Conservation (phyloP, 2,329 filamentous ascomycete species). For the Chrysoporthe deuterocubensis region DNA sequence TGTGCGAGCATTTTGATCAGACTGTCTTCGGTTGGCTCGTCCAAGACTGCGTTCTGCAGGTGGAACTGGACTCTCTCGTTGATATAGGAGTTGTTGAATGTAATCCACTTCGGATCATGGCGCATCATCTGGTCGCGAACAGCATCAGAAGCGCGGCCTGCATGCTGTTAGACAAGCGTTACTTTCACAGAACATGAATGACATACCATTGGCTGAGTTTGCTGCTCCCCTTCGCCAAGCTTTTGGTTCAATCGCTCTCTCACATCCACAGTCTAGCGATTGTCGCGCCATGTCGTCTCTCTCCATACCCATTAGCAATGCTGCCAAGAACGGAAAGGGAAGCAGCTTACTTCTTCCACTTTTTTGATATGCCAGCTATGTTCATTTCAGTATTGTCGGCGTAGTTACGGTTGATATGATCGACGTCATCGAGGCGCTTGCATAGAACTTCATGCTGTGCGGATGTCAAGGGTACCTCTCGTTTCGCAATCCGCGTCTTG, state of each 20-base stretch:
- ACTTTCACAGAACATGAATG: constrained; percentile 22
- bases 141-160: constrained; percentile 32
- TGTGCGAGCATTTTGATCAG: constrained; percentile 33
- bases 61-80: constrained; percentile 37
- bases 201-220: constrained; percentile 33
- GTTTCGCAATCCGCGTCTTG: too few species aligned
- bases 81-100: too few species aligned
- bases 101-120: constrained; percentile 35
- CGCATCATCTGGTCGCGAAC: constrained; percentile 38
- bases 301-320: too few species aligned
- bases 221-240: constrained; percentile 32
- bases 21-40: constrained; percentile 32
- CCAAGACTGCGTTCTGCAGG: constrained; percentile 37
- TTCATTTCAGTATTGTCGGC: too few species aligned
- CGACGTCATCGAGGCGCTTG: too few species aligned
- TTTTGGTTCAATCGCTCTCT: constrained; percentile 25
- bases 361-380: too few species aligned
- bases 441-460: too few species aligned
- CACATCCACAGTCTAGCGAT: constrained; percentile 30
- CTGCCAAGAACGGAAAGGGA: too few species aligned
- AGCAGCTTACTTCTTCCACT: too few species aligned
- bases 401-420: too few species aligned
- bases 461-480: too few species aligned
- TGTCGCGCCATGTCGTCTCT: constrained; percentile 35
- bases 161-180: constrained; percentile 1